Percentiles rank a stretch among this genome's conserved stretches.
phyloP scores from a whole-genome alignment of 306 rosid genomes.

The Fragaria iinumae region DNA sequence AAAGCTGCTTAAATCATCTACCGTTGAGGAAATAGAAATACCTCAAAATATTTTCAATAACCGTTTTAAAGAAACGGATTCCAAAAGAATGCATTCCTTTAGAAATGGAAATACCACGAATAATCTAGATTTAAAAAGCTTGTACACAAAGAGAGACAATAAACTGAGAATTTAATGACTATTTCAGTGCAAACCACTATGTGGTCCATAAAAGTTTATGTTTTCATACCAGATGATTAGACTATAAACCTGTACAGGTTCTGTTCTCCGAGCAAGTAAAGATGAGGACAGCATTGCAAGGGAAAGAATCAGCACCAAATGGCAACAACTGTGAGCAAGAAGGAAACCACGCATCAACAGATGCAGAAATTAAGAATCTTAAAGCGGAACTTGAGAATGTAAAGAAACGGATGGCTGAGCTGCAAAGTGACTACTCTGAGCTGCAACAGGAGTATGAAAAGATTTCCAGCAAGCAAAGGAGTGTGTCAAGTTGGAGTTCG shows the following conservation, averaged over 20 bases:
- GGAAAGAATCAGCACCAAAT: slow-evolving; percentile 54
- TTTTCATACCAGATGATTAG: slow-evolving; percentile 24
- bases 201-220: slow-evolving; percentile 14
- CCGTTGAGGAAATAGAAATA: neutral
- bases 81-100: neutral
- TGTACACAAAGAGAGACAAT: neutral
- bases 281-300: slow-evolving; percentile 77
- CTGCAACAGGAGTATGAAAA: slow-evolving; percentile 72
- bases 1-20: neutral
- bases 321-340: slow-evolving; percentile 53
- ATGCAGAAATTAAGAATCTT: slow-evolving; percentile 48
- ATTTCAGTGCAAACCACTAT: neutral
- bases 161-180: neutral
- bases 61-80: neutral
- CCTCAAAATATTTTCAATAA: neutral
- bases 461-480: slow-evolving; percentile 46
- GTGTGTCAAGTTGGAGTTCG: slow-evolving; percentile 48
- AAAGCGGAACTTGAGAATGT: slow-evolving; percentile 70
- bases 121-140: neutral
- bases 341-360: slow-evolving; percentile 49
- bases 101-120: neutral
- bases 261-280: slow-evolving; percentile 76
- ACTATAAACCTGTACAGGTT: slow-evolving; percentile 52
- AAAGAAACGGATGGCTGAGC: slow-evolving; percentile 57
- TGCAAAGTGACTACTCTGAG: slow-evolving; percentile 72